phyloP scores from a whole-genome alignment of 371 early-diverging fungal genomes.

The Mucor mucedo region DNA sequence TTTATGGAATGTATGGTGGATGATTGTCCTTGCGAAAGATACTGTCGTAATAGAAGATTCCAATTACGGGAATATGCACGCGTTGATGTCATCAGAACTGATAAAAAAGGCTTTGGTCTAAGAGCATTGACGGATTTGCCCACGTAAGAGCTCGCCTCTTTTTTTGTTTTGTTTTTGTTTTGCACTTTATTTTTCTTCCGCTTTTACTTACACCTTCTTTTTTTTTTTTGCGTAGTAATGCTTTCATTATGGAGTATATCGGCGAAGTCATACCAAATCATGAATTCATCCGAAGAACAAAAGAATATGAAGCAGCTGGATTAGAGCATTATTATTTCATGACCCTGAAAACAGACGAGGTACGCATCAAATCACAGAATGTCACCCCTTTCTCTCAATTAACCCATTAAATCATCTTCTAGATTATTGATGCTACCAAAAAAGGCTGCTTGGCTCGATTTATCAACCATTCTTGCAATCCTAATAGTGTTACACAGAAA shows the following conservation, averaged over 20 bases:
- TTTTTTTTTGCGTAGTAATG: slow-evolving; percentile 28
- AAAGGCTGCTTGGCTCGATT: slow-evolving; percentile 87
- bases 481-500: slow-evolving; percentile 85
- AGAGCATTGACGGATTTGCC: slow-evolving; percentile 67
- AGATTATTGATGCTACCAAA: slow-evolving; percentile 89
- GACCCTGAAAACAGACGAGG: slow-evolving; percentile 87
- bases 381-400: too few species aligned
- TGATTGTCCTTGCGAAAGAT: slow-evolving; percentile 85
- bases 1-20: slow-evolving; percentile 89
- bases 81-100: slow-evolving; percentile 85
- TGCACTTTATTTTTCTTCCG: not conserved
- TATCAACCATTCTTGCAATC: slow-evolving; percentile 90
- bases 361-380: slow-evolving; percentile 22
- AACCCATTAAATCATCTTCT: not conserved
- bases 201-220: not conserved
- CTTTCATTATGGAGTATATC: slow-evolving; percentile 93
- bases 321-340: slow-evolving; percentile 96
- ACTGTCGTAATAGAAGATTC: slow-evolving; percentile 90
- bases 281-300: slow-evolving; percentile 79
- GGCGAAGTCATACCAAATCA: slow-evolving; percentile 87
- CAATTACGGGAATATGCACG: slow-evolving; percentile 79
- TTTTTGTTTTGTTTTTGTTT: not conserved
- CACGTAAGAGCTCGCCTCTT: slow-evolving; percentile 45
- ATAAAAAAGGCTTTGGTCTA: slow-evolving; percentile 90
- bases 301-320: slow-evolving; percentile 77